Evolutionary conservation across 129 eudicot genomes (phyloP), one percentile per base, ranked within the genome.

Genomic region (Pittosporum tobira): DNA sequence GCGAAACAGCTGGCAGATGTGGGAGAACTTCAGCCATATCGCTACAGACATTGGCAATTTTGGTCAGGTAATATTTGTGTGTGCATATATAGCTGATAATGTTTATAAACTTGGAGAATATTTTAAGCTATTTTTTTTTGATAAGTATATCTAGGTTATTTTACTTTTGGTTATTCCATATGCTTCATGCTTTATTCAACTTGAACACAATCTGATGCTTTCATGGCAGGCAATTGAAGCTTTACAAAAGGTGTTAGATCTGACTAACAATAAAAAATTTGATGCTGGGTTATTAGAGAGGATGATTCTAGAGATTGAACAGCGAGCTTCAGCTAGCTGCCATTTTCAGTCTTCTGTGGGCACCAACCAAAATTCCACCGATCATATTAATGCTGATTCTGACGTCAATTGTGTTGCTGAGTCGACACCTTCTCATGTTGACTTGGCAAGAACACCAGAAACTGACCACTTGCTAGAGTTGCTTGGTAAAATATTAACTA

Each of bases 1-100:
- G 72, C 70, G 99, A 28, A 79, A 84, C 55, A 93, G 91, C 82
- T 93, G 99, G 99, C 94, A 93, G 55, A 73, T 93, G 94, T 93
- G 99, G 99, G 91, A 87, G 53, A 87, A 93, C 56, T 93, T 62
- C 67, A 78, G 99, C 61, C 73, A 77, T 29, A 91, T 93, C 53
- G 91, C 99, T 11, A 94, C 84, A 13, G 91, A 93, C 69, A 67
- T 51, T 63, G 96, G 94, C 29, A 87, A 87, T 61, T 75, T 73
- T 18, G n/a, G 75, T 70, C 91, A 83, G 64, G 81, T 76, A 36
- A 27, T 53, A 22, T 57, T 7, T 48, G 18, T n/a, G 25, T 20
- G 21, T 43, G 47, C 48, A 6, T 24, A 65, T 24, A 65, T 65
- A 22, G 15, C 14, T 16, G n/a, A 7, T 66, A 24, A 19, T 12